Conservation (phyloP, 176 grass and related monocot genomes). For the Bothriochloa decipiens region DNA sequence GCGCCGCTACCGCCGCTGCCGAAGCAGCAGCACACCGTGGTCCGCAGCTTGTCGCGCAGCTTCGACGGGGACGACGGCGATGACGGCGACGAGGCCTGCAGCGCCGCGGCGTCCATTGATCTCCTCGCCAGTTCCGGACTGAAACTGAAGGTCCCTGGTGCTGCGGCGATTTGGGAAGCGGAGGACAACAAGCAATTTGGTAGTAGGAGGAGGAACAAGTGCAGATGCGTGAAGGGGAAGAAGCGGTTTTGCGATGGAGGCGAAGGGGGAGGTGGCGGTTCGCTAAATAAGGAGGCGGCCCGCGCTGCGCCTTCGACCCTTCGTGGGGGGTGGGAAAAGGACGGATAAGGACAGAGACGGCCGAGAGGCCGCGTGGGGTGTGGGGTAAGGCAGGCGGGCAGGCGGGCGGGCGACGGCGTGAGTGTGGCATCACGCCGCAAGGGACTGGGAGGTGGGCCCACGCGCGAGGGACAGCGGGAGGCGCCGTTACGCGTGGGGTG, state of each 20-base stretch:
- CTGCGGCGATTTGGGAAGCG: not conserved
- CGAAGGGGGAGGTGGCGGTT: not conserved
- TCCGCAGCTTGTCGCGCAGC: constrained; percentile 53
- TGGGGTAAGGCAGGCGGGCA: not conserved
- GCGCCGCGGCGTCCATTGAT: constrained; percentile 21
- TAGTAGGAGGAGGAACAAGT: not conserved
- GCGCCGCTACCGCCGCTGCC: constrained; percentile 19
- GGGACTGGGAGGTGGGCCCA: constrained; percentile 28
- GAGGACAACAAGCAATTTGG: not conserved
- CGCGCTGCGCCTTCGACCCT: not conserved
- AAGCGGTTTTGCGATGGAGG: not conserved
- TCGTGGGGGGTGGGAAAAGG: not conserved
- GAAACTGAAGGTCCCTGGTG: not conserved
- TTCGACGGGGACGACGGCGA: constrained; percentile 20
- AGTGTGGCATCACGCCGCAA: too few relatives aligned
- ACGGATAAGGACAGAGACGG: constrained; percentile 45
- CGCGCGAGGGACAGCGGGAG: not conserved
- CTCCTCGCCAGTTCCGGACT: not conserved
- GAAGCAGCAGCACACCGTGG: constrained; percentile 77
- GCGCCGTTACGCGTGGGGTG: constrained; percentile 38
- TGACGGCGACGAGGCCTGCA: not conserved
- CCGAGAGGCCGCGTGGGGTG: not conserved
- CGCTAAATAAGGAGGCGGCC: not conserved
- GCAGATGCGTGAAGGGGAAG: not conserved
- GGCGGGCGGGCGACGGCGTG: not conserved